Evolutionary conservation across 1,284 basidiomycete genomes (phyloP).

Genomic region (Fomitopsis betulina): DNA sequence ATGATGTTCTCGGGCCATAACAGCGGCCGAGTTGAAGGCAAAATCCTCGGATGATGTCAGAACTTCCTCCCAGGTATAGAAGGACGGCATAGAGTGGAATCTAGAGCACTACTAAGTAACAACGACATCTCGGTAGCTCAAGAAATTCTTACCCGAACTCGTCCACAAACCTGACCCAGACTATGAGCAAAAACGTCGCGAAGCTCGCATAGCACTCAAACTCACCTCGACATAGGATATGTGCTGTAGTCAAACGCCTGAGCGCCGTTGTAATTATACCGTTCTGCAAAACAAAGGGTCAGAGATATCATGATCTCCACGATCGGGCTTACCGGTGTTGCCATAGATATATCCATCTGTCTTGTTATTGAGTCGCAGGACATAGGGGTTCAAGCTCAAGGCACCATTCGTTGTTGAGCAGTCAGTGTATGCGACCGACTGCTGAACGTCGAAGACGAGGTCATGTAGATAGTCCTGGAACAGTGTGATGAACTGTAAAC

Average conservation of each 20-base stretch:
- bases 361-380: conserved; percentile 46
- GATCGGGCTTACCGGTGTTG: conserved; percentile 38
- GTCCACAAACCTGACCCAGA: conserved; percentile 44
- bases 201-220: background rate
- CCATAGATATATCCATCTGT: conserved; percentile 53
- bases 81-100: conserved; percentile 65
- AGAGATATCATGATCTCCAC: too few relatives aligned
- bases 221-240: conserved; percentile 46
- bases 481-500: conserved; percentile 39
- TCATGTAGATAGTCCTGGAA: conserved; percentile 52
- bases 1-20: conserved; percentile 56
- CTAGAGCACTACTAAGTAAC: conserved; percentile 24
- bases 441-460: conserved; percentile 41
- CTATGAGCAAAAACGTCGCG: background rate
- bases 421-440: conserved; percentile 56
- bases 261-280: conserved; percentile 54
- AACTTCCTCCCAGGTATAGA: conserved; percentile 59
- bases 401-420: conserved; percentile 59
- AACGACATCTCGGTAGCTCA: background rate
- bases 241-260: conserved; percentile 53
- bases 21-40: conserved; percentile 55
- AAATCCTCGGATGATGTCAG: conserved; percentile 48
- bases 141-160: conserved; percentile 48
- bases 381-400: conserved; percentile 51
- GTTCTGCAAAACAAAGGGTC: conserved; percentile 26